phyloP scores from a whole-genome alignment of 345 rosid genomes.

The Lumnitzera littorea region DNA sequence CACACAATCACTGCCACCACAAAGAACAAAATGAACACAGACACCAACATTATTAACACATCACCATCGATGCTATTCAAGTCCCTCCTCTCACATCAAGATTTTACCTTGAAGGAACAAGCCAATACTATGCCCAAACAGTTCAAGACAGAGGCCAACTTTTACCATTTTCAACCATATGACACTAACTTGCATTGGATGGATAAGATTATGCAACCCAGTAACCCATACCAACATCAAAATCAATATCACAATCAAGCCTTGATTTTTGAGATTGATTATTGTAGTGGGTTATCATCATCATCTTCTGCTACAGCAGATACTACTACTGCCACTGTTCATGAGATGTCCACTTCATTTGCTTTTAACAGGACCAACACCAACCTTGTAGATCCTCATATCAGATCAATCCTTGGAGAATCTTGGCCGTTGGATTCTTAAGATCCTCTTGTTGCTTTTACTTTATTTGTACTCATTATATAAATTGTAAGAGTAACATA shows the following conservation, averaged over 20 bases:
- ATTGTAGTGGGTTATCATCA: conserved; percentile 6
- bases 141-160: conserved; percentile 51
- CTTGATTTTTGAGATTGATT: conserved; percentile 39
- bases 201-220: conserved; percentile 24
- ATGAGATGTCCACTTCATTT: conserved; percentile 37
- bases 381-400: conserved; percentile 25
- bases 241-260: conserved; percentile 17
- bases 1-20: conserved; percentile 6
- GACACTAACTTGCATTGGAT: conserved; percentile 26
- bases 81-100: conserved; percentile 41
- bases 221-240: conserved; percentile 16
- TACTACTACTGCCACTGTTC: conserved; percentile 8
- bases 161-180: conserved; percentile 36
- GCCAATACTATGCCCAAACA: conserved; percentile 24
- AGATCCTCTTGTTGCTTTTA: not conserved
- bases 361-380: conserved; percentile 28
- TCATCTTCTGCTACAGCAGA: conserved; percentile 10
- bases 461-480: not conserved
- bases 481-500: too few species aligned
- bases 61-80: conserved; percentile 40
- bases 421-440: conserved; percentile 44
- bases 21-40: conserved; percentile 11
- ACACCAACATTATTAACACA: conserved; percentile 10
- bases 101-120: conserved; percentile 31
- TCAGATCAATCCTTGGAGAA: conserved; percentile 22